Evolutionary conservation across 805 yeast species (phyloP), one percentile per base, ranked within the genome.

Genomic region (Teunomyces panamensis): DNA sequence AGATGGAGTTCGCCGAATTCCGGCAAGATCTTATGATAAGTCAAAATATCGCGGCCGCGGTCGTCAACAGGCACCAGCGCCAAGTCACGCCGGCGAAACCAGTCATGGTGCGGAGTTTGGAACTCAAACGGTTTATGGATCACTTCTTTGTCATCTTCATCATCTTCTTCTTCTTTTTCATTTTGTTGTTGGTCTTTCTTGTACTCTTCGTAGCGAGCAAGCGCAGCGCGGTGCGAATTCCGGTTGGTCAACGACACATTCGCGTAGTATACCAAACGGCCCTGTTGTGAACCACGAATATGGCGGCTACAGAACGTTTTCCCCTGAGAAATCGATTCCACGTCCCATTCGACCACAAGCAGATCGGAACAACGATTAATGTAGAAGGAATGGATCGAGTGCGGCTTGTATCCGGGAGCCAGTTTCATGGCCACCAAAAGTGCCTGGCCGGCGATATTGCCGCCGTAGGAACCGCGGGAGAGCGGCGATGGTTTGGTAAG

Each of bases 361-460:
- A 47, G 32, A 27, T 53, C 58, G 6, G 35, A 27, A 14, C 53
- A 58, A 9, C 62, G 53, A 49, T 58, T 54, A 39, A 68, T 56
- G 48, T 68, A 62, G 47, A 56, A 60, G 10, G 74, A 59, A 53
- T 68, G 68, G 47, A 68, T 53, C 17, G 74, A 63, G 49, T 69
- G 70, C 1, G 75, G 75, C 24, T 53, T 53, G 48, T 63, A 69
- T 1, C 65, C 73, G 5, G 65, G 65, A 5, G 61, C 51, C 5
- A 65, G 51, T 30, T 51, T 46, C 20, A 68, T 58, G 4, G 71
- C 73, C 16, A 64, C 73, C 26, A 65, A 47, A 8, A 69, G 39
- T 3, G 73, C 70, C 52, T 69, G 75, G 11, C 66, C 73, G 9
- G 61, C 67, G 5, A 69, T 37, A 42, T 57, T 59, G 0, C 74